Conservation (phyloP, 2,329 filamentous ascomycete genomes). For the Daldinia sp. region DNA sequence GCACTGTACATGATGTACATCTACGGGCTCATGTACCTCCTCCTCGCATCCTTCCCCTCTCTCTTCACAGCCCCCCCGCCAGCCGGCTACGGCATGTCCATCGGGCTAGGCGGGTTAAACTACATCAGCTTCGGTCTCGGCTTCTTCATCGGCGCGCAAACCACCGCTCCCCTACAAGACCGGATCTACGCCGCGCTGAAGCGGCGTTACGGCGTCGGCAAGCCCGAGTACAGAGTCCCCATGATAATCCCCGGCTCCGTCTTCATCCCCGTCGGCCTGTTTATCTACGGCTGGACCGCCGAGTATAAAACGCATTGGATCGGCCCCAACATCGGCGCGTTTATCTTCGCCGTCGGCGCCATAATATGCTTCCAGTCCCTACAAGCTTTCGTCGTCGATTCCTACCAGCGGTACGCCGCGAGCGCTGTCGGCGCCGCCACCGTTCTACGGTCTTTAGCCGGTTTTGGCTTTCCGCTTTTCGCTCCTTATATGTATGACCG, state of each 20-base stretch:
- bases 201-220: conserved; percentile 49
- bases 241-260: conserved; percentile 53
- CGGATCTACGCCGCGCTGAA: conserved; percentile 55
- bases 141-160: conserved; percentile 50
- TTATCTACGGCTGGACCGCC: conserved; percentile 58
- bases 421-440: conserved; percentile 55
- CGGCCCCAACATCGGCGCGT: conserved; percentile 54
- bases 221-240: conserved; percentile 55
- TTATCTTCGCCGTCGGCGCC: conserved; percentile 50
- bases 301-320: conserved; percentile 56
- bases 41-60: conserved; percentile 58
- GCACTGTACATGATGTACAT: conserved; percentile 63
- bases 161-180: conserved; percentile 56
- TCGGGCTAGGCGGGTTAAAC: conserved; percentile 49
- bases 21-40: conserved; percentile 60
- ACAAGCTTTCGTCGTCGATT: conserved; percentile 57
- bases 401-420: conserved; percentile 56
- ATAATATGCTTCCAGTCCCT: conserved; percentile 56
- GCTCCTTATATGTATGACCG: conserved; percentile 55
- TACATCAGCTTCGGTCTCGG: conserved; percentile 51
- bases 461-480: conserved; percentile 62
- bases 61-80: conserved; percentile 50
- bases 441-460: conserved; percentile 57
- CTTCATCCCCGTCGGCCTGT: conserved; percentile 53
- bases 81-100: conserved; percentile 45